Evolutionary conservation across 2,329 filamentous ascomycete species (phyloP).

Genomic region (Spiromastix sp.): DNA sequence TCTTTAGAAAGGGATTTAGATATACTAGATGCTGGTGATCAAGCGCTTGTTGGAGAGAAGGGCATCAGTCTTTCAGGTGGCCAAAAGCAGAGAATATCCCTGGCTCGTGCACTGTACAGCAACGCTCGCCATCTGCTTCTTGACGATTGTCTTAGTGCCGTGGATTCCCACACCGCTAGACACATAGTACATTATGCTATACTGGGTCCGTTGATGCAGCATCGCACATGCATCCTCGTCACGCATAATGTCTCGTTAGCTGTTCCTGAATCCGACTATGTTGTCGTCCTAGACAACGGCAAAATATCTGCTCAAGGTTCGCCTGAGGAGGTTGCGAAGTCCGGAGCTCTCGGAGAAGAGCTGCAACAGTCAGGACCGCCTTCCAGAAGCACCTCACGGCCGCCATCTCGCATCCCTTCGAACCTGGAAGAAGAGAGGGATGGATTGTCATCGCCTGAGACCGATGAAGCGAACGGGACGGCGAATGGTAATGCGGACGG

Average conservation of each 20-base stretch:
- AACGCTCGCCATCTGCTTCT: constrained; percentile 83
- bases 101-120: constrained; percentile 95
- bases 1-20: constrained; percentile 83
- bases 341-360: constrained; percentile 84
- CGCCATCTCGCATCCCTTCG: constrained; percentile 69
- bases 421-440: constrained; percentile 56
- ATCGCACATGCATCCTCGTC: constrained; percentile 85
- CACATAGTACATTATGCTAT: constrained; percentile 97
- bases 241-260: constrained; percentile 92
- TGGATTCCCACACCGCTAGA: constrained; percentile 94
- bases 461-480: constrained; percentile 30
- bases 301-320: constrained; percentile 67
- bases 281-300: constrained; percentile 82
- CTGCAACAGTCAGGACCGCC: constrained; percentile 62
- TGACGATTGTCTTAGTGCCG: constrained; percentile 91
- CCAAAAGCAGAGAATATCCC: constrained; percentile 93
- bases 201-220: constrained; percentile 75
- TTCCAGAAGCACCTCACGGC: constrained; percentile 60
- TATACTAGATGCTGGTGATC: constrained; percentile 84
- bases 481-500: constrained; percentile 29
- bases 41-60: constrained; percentile 92
- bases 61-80: constrained; percentile 93
- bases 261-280: constrained; percentile 66
- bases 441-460: constrained; percentile 37
- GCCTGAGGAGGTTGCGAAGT: constrained; percentile 65